These are phyloP conservation scores for Arxiozyma heterogenica DNA, from an alignment of 1,139 yeast genomes.

Conservation along the genomic window DNA sequence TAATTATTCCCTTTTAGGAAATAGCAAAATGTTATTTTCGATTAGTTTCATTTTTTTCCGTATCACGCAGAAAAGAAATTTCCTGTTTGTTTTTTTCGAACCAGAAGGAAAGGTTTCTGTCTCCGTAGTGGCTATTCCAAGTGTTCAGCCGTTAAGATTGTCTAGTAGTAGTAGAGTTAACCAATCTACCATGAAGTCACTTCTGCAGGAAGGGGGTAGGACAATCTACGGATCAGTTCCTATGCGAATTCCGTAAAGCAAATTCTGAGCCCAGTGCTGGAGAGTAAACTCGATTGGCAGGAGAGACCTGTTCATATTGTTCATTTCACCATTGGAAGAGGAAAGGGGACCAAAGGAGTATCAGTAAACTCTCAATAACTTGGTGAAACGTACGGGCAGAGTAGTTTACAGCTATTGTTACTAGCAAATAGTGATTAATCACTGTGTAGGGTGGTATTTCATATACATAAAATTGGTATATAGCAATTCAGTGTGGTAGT, in stretches of 20 bases:
- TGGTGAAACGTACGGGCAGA: neutral
- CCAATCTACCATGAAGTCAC: neutral
- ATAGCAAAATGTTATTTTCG: neutral
- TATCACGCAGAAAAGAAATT: neutral
- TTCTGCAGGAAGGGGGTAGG: neutral
- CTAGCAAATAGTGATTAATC: neutral
- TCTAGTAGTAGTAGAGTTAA: neutral
- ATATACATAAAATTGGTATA: conserved; percentile 1
- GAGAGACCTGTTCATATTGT: neutral
- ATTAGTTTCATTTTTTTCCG: neutral
- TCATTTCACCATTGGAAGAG: neutral
- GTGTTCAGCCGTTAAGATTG: neutral
- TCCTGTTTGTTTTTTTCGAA: neutral
- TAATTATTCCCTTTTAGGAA: neutral
- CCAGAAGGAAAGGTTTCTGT: neutral
- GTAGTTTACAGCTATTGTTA: neutral
- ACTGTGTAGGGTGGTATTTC: neutral
- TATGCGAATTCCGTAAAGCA: neutral
- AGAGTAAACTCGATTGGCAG: no score
- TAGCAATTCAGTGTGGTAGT: neutral
- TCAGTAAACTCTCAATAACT: neutral
- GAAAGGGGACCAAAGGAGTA: neutral
- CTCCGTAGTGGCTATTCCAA: neutral
- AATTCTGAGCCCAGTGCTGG: neutral
- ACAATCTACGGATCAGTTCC: neutral